A percentile compares a stretch with the other conserved stretches of the same genome.
Evolutionary conservation across 192 early-diverging fungal species (phyloP).

Genomic region (Dissophora ornata): DNA sequence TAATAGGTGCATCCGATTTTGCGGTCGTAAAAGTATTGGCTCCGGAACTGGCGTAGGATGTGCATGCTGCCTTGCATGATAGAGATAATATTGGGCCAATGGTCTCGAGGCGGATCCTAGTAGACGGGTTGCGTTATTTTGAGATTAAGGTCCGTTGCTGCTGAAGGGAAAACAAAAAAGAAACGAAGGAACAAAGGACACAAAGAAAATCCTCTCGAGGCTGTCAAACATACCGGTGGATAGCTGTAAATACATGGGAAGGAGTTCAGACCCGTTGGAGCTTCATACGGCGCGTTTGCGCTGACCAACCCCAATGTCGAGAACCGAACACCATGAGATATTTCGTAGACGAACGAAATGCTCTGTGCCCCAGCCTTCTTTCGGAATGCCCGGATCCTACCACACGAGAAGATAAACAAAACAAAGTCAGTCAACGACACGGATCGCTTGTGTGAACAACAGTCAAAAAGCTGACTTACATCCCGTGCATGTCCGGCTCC

Average conservation of each 20-base stretch:
- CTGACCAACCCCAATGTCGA: slow-evolving; percentile 57
- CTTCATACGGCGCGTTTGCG: slow-evolving; percentile 56
- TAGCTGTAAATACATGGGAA: slow-evolving; percentile 67
- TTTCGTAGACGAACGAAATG: slow-evolving; percentile 61
- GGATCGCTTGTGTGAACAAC: too few relatives aligned
- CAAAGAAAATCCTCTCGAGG: too few relatives aligned
- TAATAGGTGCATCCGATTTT: slow-evolving; percentile 65
- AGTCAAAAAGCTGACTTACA: slow-evolving; percentile 36
- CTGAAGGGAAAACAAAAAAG: not conserved
- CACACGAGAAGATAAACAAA: not conserved
- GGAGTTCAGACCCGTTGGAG: slow-evolving; percentile 63
- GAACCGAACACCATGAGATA: slow-evolving; percentile 52
- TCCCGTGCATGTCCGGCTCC: slow-evolving; percentile 57
- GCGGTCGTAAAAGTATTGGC: slow-evolving; percentile 60
- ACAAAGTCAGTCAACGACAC: too few relatives aligned
- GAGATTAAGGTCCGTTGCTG: too few relatives aligned
- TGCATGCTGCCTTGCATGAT: slow-evolving; percentile 63
- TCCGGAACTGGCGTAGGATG: slow-evolving; percentile 51
- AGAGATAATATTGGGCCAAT: slow-evolving; percentile 65
- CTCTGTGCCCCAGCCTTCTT: slow-evolving; percentile 57
- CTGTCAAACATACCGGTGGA: too few relatives aligned
- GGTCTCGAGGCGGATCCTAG: slow-evolving; percentile 58
- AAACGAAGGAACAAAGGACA: not conserved
- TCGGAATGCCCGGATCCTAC: slow-evolving; percentile 57
- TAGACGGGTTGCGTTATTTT: too few relatives aligned